Evolutionary conservation across 768 basidiomycete species (phyloP), one percentile per base, ranked within the genome.

Genomic region (Stropharia rugosoannulata): DNA sequence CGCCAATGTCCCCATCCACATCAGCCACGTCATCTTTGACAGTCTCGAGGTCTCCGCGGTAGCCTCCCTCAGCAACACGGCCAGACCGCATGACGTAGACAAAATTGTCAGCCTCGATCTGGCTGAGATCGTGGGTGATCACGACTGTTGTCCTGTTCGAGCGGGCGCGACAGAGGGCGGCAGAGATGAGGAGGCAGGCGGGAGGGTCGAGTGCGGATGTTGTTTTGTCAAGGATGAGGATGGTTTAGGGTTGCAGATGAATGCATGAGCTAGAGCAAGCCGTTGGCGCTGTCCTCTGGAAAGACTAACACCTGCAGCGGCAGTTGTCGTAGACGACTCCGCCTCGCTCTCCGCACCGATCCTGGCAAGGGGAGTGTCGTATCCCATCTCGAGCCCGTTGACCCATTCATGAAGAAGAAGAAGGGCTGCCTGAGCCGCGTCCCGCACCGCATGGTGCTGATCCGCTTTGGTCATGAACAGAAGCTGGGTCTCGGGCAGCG

Each of bases 231-330:
- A 62, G 87, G 64, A 99, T 88, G 58, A 98, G 75, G 5, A 98
- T 87, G 1, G 85, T 83, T 3, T n/a, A n/a, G 96, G 95, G 69
- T 98, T 84, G 48, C 95, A 76, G 52, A 98, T 71, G 56, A 83
- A 80, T 1, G 93, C 95, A 48, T 96, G 75, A 0, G 96, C 96
- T 55, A 99, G 85, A 6, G 93, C 92, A 27, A 99, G 66, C 8
- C 96, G 73, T 73, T 99, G 96, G 62, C 84, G 84, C 77, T 98
- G 97, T 2, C 96, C 96, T 12, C 96, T 96, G 59, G 90, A 93
- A 61, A 95, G 71, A 43, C 80, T 84, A 2, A 89, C 81, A 2
- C 94, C 95, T 0, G 56, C 56, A 3, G 18, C 13, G 15, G 38
- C 44, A 44, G 19, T 35, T 37, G 2, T 45, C 53, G 9, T 22